phyloP scores from a whole-genome alignment of 352 stramenopile genomes.

The Globisporangium spinosum region DNA sequence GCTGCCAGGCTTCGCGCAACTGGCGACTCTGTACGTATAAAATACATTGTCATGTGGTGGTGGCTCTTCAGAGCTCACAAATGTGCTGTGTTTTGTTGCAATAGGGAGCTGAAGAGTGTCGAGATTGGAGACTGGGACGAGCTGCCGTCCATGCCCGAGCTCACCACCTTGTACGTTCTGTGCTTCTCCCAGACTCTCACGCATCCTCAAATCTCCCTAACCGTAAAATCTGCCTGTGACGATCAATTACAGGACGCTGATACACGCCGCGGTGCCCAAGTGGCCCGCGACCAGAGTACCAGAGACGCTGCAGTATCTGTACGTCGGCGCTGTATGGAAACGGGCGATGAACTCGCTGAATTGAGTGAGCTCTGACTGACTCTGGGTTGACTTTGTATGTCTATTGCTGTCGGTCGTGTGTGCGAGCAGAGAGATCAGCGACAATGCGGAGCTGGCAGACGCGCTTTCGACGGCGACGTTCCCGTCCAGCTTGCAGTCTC shows the following conservation, averaged over 20 bases:
- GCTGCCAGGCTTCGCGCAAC: constrained; percentile 3
- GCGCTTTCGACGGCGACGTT: neutral
- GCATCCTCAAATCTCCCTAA: neutral
- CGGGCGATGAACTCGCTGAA: neutral
- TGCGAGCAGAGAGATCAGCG: constrained; percentile 2
- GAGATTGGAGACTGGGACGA: constrained; percentile 13
- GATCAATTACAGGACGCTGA: neutral
- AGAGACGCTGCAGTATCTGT: constrained; percentile 1
- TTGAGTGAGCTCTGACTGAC: neutral
- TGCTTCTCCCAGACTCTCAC: neutral
- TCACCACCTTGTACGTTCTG: constrained; percentile 8
- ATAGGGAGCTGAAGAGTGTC: constrained; percentile 2
- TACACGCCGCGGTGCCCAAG: neutral
- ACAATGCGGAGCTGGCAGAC: neutral
- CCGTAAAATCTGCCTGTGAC: neutral
- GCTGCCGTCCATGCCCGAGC: constrained; percentile 4
- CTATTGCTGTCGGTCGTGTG: neutral
- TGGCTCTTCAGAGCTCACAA: neutral
- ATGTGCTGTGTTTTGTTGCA: neutral
- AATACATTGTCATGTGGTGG: neutral
- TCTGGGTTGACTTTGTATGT: neutral
- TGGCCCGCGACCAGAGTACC: neutral
- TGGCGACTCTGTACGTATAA: constrained; percentile 7
- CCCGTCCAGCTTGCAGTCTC: constrained; percentile 1
- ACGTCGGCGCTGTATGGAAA: neutral